These are phyloP conservation scores for Coniochaeta sp. DNA, from an alignment of 2,329 filamentous ascomycete species.

Conservation along the genomic window DNA sequence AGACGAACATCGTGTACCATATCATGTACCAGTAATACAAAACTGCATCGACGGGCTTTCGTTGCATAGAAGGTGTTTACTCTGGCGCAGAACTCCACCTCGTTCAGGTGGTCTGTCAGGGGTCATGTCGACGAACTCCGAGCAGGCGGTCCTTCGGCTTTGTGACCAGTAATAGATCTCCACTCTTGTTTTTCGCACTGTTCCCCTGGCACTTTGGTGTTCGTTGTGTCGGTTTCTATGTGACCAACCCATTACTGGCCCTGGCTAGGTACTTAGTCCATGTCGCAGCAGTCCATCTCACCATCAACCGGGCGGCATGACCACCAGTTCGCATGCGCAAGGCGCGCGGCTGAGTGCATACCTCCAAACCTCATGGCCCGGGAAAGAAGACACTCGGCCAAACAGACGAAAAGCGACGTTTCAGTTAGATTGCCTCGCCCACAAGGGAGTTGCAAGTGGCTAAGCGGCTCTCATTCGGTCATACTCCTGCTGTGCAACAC, in stretches of 20 bases:
- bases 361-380: too few species aligned
- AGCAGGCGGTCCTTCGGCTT: background rate
- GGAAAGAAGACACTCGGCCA: background rate
- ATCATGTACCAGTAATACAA: conserved; percentile 21
- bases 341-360: background rate
- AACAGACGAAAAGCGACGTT: background rate
- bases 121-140: background rate
- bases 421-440: background rate
- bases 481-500: background rate
- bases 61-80: conserved; percentile 1
- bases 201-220: too few species aligned
- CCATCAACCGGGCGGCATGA: background rate
- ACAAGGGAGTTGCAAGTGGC: background rate
- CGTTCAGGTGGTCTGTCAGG: background rate
- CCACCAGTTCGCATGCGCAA: background rate
- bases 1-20: conserved; percentile 17
- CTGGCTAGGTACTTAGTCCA: too few species aligned
- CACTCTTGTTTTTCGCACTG: background rate
- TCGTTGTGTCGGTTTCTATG: background rate
- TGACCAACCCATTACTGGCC: background rate
- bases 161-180: conserved; percentile 1
- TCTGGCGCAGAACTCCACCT: background rate
- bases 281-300: too few species aligned
- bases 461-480: background rate
- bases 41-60: conserved; percentile 2